Base-by-base conservation (phyloP, 495 filamentous ascomycete genomes). In the Aspergillus sclerotioniger region DNA sequence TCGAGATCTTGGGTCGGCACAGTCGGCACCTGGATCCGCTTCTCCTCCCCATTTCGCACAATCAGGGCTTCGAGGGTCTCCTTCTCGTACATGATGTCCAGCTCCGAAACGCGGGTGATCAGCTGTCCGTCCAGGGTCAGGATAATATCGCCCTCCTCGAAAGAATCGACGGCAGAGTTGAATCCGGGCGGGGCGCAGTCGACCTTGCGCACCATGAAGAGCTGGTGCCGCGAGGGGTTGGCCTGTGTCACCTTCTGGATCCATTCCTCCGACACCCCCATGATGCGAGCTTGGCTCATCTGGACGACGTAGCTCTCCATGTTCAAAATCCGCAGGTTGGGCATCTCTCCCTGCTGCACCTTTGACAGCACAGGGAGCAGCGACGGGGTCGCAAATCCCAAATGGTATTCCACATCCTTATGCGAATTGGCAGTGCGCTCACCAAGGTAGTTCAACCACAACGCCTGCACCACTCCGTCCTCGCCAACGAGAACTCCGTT, bases 161-260 rank as follows among this genome's bases (percentile, higher is more conserved):
- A 84, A 41, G 65, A 63, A 31, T 77, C 75, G 29, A 53, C 64
- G 12, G 67, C 58, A 16, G 74, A 61, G 13, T 67, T 66, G 39
- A 74, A 69, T 8, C 65, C 70, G 15, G 81, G 70, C 16, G 87
- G 84, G 13, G 82, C 85, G 37, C 85, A 88, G 63, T 95, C 87
- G 35, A 93, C 84, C 75, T 99, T 99, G 58, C 92, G 91, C 25
- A 99, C 89, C 90, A 99, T 95, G 78, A 99, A 99, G 19, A 99
- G 83, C 71, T 98, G 94, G 69, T 99, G 94, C 51, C 89, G 88
- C 16, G 93, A 85, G 8, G 90, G 88, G 64, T 97, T 96, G 53
- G 91, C 89, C 52, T 83, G 71, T 33, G 92, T 86, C 20, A 96
- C 92, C 71, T 89, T 87, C 60, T 88, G 80, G 62, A 98, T 96